Percentiles rank a stretch among this genome's conserved stretches.
Conservation (phyloP, 1,284 basidiomycete genomes). For the Ceratobasidium sp. region DNA sequence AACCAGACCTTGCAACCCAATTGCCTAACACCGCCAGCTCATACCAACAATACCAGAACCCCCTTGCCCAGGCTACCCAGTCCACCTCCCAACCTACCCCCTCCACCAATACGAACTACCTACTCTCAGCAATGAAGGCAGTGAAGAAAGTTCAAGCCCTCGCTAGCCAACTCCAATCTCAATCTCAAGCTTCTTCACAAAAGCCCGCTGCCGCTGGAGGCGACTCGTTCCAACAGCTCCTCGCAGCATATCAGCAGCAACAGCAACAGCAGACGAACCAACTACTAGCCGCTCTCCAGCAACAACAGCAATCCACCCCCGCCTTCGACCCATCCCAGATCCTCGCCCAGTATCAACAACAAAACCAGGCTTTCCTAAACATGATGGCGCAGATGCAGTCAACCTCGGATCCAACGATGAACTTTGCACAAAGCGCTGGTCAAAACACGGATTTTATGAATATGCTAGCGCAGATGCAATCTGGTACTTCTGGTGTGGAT, state of each 20-base stretch:
- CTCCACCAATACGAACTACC: neutral
- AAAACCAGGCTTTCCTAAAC: constrained; percentile 22
- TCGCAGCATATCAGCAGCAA: constrained; percentile 28
- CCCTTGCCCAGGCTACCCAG: neutral
- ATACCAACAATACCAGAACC: constrained; percentile 1
- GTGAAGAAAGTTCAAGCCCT: constrained; percentile 10
- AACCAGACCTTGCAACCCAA: neutral
- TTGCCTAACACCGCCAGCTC: neutral
- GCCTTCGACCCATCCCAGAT: constrained; percentile 16
- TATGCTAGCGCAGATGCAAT: constrained; percentile 23
- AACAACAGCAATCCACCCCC: constrained; percentile 31
- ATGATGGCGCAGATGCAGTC: constrained; percentile 32
- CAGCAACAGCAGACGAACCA: constrained; percentile 41
- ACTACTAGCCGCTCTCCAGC: constrained; percentile 30
- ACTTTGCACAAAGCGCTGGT: neutral
- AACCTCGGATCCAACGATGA: neutral
- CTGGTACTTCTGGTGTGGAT: constrained; percentile 1
- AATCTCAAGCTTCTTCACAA: neutral
- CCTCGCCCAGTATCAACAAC: constrained; percentile 16
- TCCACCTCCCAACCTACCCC: neutral
- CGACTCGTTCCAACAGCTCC: neutral
- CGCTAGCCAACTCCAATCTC: constrained; percentile 13
- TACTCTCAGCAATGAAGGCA: constrained; percentile 12
- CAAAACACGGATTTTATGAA: constrained; percentile 5
- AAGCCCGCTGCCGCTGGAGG: neutral